phyloP scores from a whole-genome alignment of 2,329 filamentous ascomycete species.

The Paracoccidioides lutzii region DNA sequence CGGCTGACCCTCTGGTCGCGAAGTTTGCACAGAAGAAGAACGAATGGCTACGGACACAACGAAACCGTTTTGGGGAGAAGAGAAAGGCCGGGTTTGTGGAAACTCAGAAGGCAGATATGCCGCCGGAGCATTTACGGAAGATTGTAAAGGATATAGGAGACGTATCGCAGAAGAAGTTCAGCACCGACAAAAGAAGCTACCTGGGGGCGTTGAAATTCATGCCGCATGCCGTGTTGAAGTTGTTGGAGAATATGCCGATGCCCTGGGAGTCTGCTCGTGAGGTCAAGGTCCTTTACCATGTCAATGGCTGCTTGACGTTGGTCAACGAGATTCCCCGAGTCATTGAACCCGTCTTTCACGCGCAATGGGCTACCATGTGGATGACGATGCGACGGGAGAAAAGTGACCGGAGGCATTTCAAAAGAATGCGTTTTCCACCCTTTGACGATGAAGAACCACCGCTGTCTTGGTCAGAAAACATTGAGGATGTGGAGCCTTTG shows the following conservation, averaged over 20 bases:
- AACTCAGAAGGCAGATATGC: constrained; percentile 97
- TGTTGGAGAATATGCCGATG: constrained; percentile 99
- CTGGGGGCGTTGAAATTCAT: constrained; percentile 97
- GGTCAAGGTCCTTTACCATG: constrained; percentile 95
- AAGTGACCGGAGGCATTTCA: constrained; percentile 89
- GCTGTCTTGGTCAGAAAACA: constrained; percentile 95
- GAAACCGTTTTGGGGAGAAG: constrained; percentile 93
- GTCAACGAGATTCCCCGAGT: constrained; percentile 95
- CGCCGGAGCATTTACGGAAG: constrained; percentile 93
- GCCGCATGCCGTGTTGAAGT: constrained; percentile 94
- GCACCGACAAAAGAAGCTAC: constrained; percentile 95
- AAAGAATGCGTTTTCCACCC: constrained; percentile 96
- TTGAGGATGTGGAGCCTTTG: constrained; percentile 92
- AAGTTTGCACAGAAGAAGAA: constrained; percentile 99
- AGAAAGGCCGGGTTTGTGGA: constrained; percentile 92
- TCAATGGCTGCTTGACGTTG: constrained; percentile 90
- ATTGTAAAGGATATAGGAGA: constrained; percentile 98
- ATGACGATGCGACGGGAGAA: constrained; percentile 96
- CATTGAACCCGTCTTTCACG: constrained; percentile 94
- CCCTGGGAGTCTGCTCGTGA: constrained; percentile 94
- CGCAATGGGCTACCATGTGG: constrained; percentile 99
- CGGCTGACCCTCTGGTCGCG: constrained; percentile 67
- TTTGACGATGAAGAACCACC: constrained; percentile 98
- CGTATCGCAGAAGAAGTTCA: constrained; percentile 98
- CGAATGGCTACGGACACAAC: constrained; percentile 87